Evolutionary conservation across 2,329 filamentous ascomycete genomes (phyloP).

Genomic region (Bertia moriformis): DNA sequence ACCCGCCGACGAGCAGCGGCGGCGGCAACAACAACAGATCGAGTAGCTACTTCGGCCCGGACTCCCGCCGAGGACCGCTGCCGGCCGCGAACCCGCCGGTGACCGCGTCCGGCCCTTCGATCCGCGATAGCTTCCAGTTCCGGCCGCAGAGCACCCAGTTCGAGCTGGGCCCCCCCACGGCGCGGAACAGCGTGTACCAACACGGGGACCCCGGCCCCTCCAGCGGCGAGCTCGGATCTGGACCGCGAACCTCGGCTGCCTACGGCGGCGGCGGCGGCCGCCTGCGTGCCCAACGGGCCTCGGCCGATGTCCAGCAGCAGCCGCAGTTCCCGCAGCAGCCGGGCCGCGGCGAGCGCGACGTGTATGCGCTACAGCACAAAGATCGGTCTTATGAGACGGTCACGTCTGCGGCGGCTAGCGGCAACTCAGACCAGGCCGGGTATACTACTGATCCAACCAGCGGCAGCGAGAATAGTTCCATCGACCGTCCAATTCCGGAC

Average conservation of each 20-base stretch:
- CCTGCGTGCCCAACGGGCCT: background rate
- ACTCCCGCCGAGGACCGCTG: too few relatives aligned
- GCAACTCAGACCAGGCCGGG: constrained; percentile 60
- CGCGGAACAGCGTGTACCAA: constrained; percentile 17
- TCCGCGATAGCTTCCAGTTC: constrained; percentile 35
- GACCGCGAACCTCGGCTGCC: too few relatives aligned
- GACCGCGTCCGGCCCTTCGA: too few relatives aligned
- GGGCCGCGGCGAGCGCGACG: too few relatives aligned
- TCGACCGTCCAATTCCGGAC: constrained; percentile 54
- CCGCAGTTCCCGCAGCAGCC: constrained; percentile 14
- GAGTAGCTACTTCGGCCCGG: too few relatives aligned
- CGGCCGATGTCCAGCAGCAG: background rate
- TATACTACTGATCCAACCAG: constrained; percentile 75
- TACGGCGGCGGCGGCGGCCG: background rate
- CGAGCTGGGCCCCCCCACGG: constrained; percentile 17
- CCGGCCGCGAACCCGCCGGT: too few relatives aligned
- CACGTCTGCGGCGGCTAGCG: constrained; percentile 61
- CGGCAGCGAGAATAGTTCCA: constrained; percentile 84
- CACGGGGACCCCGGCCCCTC: constrained; percentile 24
- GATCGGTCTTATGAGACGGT: constrained; percentile 79
- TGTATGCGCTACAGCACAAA: constrained; percentile 44
- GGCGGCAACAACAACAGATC: too few relatives aligned
- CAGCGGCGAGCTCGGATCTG: constrained; percentile 4
- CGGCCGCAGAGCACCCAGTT: constrained; percentile 24
- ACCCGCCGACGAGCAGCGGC: too few relatives aligned